A percentile compares a stretch with the other conserved stretches of the same genome.
These are phyloP conservation scores for Sugiyamaella castrensis DNA, from an alignment of 1,139 yeast genomes.

Conservation along the genomic window DNA sequence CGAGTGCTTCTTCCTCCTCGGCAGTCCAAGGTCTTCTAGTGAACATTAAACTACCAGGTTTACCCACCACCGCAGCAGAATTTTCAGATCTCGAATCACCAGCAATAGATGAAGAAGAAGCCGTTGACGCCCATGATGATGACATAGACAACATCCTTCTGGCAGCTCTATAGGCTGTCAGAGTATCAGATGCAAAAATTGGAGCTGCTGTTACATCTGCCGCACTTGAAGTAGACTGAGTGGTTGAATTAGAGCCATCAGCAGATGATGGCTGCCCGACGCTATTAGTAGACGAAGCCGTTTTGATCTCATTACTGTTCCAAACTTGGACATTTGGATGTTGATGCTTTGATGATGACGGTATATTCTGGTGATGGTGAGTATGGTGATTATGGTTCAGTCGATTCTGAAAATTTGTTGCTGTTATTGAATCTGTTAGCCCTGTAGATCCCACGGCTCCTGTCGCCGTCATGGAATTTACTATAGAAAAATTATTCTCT, in stretches of 20 bases:
- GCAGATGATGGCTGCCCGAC: not conserved
- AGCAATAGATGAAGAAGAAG: not conserved
- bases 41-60: constrained; percentile 24
- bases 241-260: not conserved
- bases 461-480: no score
- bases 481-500: no score
- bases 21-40: constrained; percentile 76
- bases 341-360: not conserved
- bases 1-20: constrained; percentile 82
- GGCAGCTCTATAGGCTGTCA: constrained; percentile 13
- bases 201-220: not conserved
- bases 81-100: constrained; percentile 9
- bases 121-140: not conserved
- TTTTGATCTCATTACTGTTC: constrained; percentile 7
- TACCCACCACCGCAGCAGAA: constrained; percentile 4
- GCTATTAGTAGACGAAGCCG: no score
- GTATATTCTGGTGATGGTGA: not conserved
- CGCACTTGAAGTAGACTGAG: no score
- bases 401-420: no score
- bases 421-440: no score
- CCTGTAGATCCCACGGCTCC: no score
- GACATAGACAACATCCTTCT: constrained; percentile 6
- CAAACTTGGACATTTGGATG: constrained; percentile 12
- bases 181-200: constrained; percentile 7
- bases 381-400: no score